Base-by-base conservation (phyloP, 1,284 basidiomycete species). In the Trichosporon ovoides region DNA sequence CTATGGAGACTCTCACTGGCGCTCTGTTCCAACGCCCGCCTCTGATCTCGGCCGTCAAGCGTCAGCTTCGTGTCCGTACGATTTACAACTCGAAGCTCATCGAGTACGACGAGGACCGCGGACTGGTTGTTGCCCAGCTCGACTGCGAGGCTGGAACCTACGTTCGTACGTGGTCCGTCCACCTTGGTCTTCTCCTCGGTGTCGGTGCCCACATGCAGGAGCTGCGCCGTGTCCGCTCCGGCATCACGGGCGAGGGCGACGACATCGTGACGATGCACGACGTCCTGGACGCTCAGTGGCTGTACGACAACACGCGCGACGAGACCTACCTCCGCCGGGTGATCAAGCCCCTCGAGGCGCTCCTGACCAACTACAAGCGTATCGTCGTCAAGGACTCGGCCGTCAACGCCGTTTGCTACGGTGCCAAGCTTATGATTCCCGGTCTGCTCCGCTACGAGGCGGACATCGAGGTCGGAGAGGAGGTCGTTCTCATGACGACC, bases 131-230 rank as follows among this genome's bases (percentile, higher is more conserved):
- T 35, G 98, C 98, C 81, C 96, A 92, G 91, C 95, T 98, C 22
- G 92, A 89, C 43, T 98, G 96, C 77, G 96, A 99, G 77, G 96
- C 96, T 24, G 95, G 95, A 64, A 56, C 53, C 20, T 98, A 98
- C 78, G 97, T 98, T 74, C 89, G 95, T 75, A 99, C 95, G 2
- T 82, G 98, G 59, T 98, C 96, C 77, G 96, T 99, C 22, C 96
- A 99, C 79, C 81, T 99, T 56, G 96, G 96, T 64, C 82, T 99
- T 52, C 67, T 99, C 49, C 82, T 98, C 53, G 96, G 96, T 66
- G 95, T 98, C 49, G 96, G 96, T 38, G 96, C 93, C 33, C 96
- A 99, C 80, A 99, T 99, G 96, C 95, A 99, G 80, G 96, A 99
- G 78, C 84, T 99, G 56, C 83, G 96, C 68, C 83, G 96, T 73